Evolutionary conservation across 208 protist genomes (phyloP).

Genomic region (Herpetomonas muscarum): DNA sequence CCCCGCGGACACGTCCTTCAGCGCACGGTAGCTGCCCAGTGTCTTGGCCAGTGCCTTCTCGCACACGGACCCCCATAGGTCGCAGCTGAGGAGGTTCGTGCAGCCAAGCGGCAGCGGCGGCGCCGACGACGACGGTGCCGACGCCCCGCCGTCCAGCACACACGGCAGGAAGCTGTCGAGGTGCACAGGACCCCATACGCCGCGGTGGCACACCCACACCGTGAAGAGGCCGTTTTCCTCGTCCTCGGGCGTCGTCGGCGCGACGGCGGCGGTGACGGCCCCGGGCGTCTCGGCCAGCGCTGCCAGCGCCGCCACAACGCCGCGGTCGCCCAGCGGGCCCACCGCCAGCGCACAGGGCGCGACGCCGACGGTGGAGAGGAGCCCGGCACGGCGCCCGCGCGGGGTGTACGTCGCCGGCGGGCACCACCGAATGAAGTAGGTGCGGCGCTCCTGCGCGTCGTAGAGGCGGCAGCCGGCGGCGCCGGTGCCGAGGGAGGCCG

Average conservation of each 20-base stretch:
- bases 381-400: neutral
- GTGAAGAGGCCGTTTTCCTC: constrained; percentile 31
- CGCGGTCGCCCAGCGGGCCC: constrained; percentile 33
- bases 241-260: constrained; percentile 35
- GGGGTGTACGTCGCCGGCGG: constrained; percentile 14
- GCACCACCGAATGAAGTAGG: constrained; percentile 32
- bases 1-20: constrained; percentile 17
- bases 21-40: constrained; percentile 41
- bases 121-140: neutral
- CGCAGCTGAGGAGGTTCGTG: constrained; percentile 20
- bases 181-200: constrained; percentile 40
- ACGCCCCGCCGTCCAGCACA: constrained; percentile 10
- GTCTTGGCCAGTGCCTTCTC: constrained; percentile 84
- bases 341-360: constrained; percentile 30
- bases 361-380: constrained; percentile 28
- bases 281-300: constrained; percentile 59
- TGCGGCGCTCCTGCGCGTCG: constrained; percentile 1
- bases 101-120: constrained; percentile 26
- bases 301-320: constrained; percentile 49
- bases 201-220: constrained; percentile 51
- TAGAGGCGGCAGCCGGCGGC: constrained; percentile 19
- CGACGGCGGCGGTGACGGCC: constrained; percentile 39
- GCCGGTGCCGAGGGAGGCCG: constrained; percentile 23
- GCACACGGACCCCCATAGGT: constrained; percentile 63
- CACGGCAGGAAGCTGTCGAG: constrained; percentile 70